Evolutionary conservation across 495 filamentous ascomycete genomes (phyloP), one percentile per base, ranked within the genome.

Genomic region (Neurospora sp.): DNA sequence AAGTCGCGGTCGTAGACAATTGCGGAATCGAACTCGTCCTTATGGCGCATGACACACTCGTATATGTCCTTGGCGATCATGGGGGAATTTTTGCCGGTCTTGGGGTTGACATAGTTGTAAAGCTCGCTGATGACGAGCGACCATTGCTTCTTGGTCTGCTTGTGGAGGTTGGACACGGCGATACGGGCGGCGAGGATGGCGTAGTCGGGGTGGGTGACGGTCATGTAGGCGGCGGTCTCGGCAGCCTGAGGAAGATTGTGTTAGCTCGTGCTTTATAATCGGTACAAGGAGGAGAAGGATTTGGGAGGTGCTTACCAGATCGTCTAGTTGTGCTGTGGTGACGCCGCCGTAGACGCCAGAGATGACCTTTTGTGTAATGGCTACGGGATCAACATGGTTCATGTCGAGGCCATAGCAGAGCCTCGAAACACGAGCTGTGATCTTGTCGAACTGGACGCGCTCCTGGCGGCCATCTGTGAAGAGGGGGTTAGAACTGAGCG

Each of bases 361-460:
- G 81, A 98, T 98, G 82, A 98, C 96, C 83, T 98, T 98, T 85
- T 96, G 93, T 61, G 96, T 99, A 81, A 99, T 99, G 75, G 96
- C 94, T 70, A 96, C 96, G 69, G 96, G 94, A 84, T 99, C 96
- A 76, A 99, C 93, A 86, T 99, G 96, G 73, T 98, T 96, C 59
- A 90, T 87, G 81, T 99, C 96, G 71, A 99, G 90, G 72, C 96
- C 94, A 82, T 99, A 99, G 87, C 96, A 99, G 70, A 99, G 89
- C 70, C 96, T 88, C 38, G 96, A 99, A 59, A 99, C 96, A 82
- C 96, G 94, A 75, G 96, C 96, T 73, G 96, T 98, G 88, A 99
- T 99, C 85, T 99, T 99, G 86, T 99, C 96, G 86, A 99, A 99
- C 82, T 99, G 96, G 72, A 99, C 96, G 82, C 96, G 96, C 89